These are phyloP conservation scores for Didymella arachidicola DNA, from an alignment of 2,329 filamentous ascomycete species.

Conservation along the genomic window DNA sequence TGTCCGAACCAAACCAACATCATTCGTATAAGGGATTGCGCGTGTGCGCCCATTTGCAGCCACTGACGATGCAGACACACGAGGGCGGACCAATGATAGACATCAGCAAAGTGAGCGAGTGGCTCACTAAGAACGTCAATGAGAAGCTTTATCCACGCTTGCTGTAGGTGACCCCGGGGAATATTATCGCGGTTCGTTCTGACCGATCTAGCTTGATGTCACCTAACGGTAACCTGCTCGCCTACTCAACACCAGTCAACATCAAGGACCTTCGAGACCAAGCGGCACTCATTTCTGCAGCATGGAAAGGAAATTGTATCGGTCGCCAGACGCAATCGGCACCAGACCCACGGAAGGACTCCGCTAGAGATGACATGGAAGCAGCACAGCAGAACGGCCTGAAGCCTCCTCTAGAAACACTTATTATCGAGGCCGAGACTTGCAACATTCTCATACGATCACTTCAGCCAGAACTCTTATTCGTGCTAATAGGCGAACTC, in stretches of 20 bases:
- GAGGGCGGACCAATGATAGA: conserved; percentile 52
- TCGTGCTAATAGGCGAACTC: conserved; percentile 58
- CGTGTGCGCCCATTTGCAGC: conserved; percentile 6
- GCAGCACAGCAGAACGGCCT: conserved; percentile 21
- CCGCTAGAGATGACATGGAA: conserved; percentile 14
- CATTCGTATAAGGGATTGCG: neutral
- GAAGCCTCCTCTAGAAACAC: conserved; percentile 49
- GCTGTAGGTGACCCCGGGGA: conserved; percentile 44
- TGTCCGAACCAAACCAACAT: conserved; percentile 1
- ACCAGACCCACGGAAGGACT: conserved; percentile 24
- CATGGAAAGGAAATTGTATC: conserved; percentile 56
- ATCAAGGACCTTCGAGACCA: conserved; percentile 59
- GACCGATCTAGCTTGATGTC: conserved; percentile 55
- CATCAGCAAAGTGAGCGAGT: conserved; percentile 54
- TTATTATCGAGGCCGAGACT: conserved; percentile 56
- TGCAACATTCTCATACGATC: conserved; percentile 58
- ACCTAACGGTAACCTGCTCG: conserved; percentile 59
- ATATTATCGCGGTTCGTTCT: conserved; percentile 5
- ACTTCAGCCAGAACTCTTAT: conserved; percentile 56
- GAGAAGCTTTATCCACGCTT: conserved; percentile 55
- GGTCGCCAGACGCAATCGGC: conserved; percentile 28
- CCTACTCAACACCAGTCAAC: conserved; percentile 58
- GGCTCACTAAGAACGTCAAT: conserved; percentile 56
- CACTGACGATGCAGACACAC: conserved; percentile 17
- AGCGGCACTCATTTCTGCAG: conserved; percentile 58